Evolutionary conservation across 2,329 filamentous ascomycete species (phyloP).

Genomic region (Botrytis sinoallii): DNA sequence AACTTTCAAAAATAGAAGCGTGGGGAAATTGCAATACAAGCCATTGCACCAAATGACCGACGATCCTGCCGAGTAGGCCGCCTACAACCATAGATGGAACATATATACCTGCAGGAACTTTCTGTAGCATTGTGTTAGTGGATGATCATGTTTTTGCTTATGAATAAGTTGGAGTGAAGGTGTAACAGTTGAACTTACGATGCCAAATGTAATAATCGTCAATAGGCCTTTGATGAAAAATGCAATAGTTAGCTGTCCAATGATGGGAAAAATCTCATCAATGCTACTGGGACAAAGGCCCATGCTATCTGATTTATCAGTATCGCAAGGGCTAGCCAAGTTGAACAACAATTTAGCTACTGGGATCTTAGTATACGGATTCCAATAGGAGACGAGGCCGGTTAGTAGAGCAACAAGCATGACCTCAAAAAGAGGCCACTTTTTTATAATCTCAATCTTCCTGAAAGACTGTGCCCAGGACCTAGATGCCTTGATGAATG

Average conservation of each 20-base stretch:
- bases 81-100: slow-evolving; percentile 99
- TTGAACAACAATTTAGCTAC: slow-evolving; percentile 90
- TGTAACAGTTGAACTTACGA: slow-evolving; percentile 49
- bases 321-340: slow-evolving; percentile 81
- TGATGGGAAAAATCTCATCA: slow-evolving; percentile 75
- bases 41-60: slow-evolving; percentile 84
- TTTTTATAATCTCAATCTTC: slow-evolving; percentile 75
- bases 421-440: slow-evolving; percentile 81
- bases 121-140: slow-evolving; percentile 44
- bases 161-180: neutral
- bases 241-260: slow-evolving; percentile 68
- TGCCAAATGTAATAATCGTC: slow-evolving; percentile 89
- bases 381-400: slow-evolving; percentile 88
- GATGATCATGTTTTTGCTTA: neutral
- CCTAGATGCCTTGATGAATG: slow-evolving; percentile 95
- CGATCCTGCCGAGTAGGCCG: slow-evolving; percentile 81
- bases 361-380: slow-evolving; percentile 79
- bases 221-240: slow-evolving; percentile 88
- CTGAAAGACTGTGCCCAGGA: slow-evolving; percentile 89
- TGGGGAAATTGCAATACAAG: slow-evolving; percentile 70
- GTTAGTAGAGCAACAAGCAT: slow-evolving; percentile 82
- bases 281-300: slow-evolving; percentile 72
- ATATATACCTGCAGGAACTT: slow-evolving; percentile 95
- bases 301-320: slow-evolving; percentile 60
- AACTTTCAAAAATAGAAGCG: slow-evolving; percentile 71